A percentile compares a stretch with the other conserved stretches of the same genome.
phyloP scores from a whole-genome alignment of 202 grass and related monocot genomes.

The Cymbopogon flexuosus region DNA sequence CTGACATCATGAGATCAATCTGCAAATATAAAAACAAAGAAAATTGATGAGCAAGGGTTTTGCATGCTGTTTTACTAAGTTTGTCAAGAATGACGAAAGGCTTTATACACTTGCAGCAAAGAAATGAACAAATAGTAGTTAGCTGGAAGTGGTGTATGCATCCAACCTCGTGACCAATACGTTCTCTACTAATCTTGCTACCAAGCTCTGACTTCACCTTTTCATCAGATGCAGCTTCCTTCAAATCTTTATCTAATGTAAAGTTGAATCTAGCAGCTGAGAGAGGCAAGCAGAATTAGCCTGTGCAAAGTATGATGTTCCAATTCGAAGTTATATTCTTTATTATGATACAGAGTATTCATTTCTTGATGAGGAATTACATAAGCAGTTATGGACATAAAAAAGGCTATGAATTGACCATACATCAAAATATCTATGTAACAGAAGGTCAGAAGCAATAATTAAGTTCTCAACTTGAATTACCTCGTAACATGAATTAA shows the following conservation, averaged over 20 bases:
- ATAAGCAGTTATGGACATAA: slow-evolving; percentile 20
- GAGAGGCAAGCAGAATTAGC: slow-evolving; percentile 19
- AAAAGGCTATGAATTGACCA: background rate
- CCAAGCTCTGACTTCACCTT: slow-evolving; percentile 75
- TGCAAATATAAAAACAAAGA: slow-evolving; percentile 36
- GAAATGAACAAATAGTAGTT: background rate
- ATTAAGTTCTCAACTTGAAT: background rate
- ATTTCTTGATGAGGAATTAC: slow-evolving; percentile 13
- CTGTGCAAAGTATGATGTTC: slow-evolving; percentile 2
- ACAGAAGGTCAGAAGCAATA: background rate
- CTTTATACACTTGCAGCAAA: background rate
- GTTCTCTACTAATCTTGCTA: slow-evolving; percentile 87
- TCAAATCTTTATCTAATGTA: slow-evolving; percentile 74
- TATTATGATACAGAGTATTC: background rate
- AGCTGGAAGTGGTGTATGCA: slow-evolving; percentile 9
- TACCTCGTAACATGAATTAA: background rate
- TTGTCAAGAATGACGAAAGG: background rate
- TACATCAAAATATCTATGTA: slow-evolving; percentile 9
- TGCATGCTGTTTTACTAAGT: background rate
- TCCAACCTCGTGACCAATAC: slow-evolving; percentile 87
- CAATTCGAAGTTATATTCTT: background rate
- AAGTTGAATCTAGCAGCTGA: slow-evolving; percentile 93
- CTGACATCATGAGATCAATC: slow-evolving; percentile 92
- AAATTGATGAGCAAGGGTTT: slow-evolving; percentile 9
- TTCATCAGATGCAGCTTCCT: slow-evolving; percentile 79